Evolutionary conservation across 225 moss, liverwort and hornwort genomes (phyloP), one percentile per base, ranked within the genome.

Genomic region (Bryoerythrophyllum caledonicum): DNA sequence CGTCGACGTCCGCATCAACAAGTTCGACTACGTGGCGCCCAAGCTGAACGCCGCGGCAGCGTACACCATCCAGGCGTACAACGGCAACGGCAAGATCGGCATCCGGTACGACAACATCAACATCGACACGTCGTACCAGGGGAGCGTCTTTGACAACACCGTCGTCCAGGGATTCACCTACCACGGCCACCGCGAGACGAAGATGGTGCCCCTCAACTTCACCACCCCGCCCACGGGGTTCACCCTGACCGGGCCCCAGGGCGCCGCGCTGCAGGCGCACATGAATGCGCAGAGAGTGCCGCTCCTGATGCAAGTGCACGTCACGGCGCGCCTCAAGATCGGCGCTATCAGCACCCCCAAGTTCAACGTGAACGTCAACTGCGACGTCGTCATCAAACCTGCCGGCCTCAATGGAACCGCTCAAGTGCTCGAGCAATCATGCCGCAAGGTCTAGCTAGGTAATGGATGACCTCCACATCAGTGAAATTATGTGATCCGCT

Each of bases 21-120:
- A 0, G 2, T 20, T 87, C 10, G 0, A 0, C 1, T 78, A 78
- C 67, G 17, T 16, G 0, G 1, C 81, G 1, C 19, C 59, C 15
- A 56, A 5, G 67, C 41, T 96, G 11, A 85, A 80, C 24, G 82
- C 83, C 5, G 69, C 65, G 3, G 86, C 79, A 0, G 25, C 25
- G 0, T 97, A 82, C 78, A 70, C 64, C 27, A 73, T 97, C 14
- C 7, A 69, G 7, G 85, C 85, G 15, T 80, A 80, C 41, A 97
- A 97, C 60, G 87, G 90, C 16, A 97, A 97, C 68, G 75, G 79
- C 72, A 91, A 93, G 63, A 93, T 97, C 38, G 90, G 90, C 68
- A 84, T 97, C 64, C 85, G 86, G 27, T 94, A 94, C 54, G 81
- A 85, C 11, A 13, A 16, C 2, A 90, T 97, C 35, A 69, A 62